Conservation (phyloP, 2,329 filamentous ascomycete species). For the Calonectria hongkongensis region DNA sequence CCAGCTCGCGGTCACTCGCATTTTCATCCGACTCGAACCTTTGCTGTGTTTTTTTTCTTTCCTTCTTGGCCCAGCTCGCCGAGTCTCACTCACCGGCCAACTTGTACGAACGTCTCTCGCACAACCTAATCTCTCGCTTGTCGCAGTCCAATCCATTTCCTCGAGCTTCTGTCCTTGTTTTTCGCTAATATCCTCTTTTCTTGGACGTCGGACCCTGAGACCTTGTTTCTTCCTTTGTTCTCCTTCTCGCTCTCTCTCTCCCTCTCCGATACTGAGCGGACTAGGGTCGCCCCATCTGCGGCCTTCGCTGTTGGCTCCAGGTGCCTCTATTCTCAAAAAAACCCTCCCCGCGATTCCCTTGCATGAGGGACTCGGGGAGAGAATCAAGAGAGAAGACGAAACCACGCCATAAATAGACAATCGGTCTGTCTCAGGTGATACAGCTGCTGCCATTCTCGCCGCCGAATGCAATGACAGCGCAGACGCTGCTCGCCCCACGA, state of each 20-base stretch:
- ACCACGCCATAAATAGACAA: background rate
- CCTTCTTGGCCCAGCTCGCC: background rate
- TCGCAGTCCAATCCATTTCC: slow-evolving; percentile 29
- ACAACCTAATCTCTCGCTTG: slow-evolving; percentile 32
- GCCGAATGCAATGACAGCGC: slow-evolving; percentile 37
- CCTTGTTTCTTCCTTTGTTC: background rate
- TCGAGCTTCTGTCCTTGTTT: background rate
- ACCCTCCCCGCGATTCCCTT: slow-evolving; percentile 13
- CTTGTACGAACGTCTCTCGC: slow-evolving; percentile 23
- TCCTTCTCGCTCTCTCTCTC: background rate
- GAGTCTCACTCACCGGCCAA: slow-evolving; percentile 13
- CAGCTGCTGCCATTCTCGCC: slow-evolving; percentile 9
- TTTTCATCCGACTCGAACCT: background rate
- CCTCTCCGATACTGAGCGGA: background rate
- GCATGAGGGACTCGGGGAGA: slow-evolving; percentile 17
- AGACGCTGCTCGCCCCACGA: slow-evolving; percentile 44
- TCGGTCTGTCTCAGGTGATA: slow-evolving; percentile 15
- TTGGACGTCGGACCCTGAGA: background rate
- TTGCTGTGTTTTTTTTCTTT: background rate
- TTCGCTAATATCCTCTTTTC: background rate
- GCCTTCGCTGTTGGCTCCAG: background rate
- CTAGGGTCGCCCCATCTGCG: background rate
- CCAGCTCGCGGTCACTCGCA: slow-evolving; percentile 10
- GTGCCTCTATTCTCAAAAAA: background rate
- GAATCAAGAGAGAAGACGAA: background rate